A percentile compares a stretch with the other conserved stretches of the same genome.
Evolutionary conservation across 176 grass and related monocot genomes (phyloP).

Genomic region (Eragrostis nindensis): DNA sequence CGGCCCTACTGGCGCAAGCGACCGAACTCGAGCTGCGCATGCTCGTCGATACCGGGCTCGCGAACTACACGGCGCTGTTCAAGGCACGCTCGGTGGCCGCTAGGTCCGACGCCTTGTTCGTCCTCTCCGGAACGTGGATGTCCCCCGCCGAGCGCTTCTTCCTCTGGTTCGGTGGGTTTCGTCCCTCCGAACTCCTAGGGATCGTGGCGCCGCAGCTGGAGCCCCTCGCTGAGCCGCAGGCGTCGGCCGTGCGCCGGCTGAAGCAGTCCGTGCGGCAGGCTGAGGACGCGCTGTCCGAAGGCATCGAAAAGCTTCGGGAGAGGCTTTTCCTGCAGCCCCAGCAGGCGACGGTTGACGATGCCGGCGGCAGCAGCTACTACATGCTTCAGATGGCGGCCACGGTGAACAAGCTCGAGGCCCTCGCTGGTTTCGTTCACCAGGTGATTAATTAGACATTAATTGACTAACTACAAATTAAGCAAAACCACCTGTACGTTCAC

Average conservation of each 20-base stretch:
- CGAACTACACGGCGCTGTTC: slow-evolving; percentile 65
- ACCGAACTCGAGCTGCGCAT: too few species aligned
- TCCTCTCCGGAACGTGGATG: slow-evolving; percentile 70
- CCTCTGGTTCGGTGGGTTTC: slow-evolving; percentile 11
- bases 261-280: too few species aligned
- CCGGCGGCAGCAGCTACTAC: slow-evolving; percentile 38
- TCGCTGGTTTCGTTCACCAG: slow-evolving; percentile 61
- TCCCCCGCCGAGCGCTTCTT: slow-evolving; percentile 63
- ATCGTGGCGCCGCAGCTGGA: slow-evolving; percentile 58
- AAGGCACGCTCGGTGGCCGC: slow-evolving; percentile 52
- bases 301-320: slow-evolving; percentile 38
- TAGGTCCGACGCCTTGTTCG: slow-evolving; percentile 61
- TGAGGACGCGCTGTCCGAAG: slow-evolving; percentile 43
- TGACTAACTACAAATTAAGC: too few species aligned
- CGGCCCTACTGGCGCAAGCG: too few species aligned
- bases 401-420: slow-evolving; percentile 52
- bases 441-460: too few species aligned
- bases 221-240: too few species aligned
- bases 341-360: slow-evolving; percentile 34
- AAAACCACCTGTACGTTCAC: too few species aligned
- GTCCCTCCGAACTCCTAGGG: slow-evolving; percentile 12
- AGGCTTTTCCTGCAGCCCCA: slow-evolving; percentile 59
- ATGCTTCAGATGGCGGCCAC: slow-evolving; percentile 54
- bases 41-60: too few species aligned
- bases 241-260: too few species aligned